Percentiles rank a stretch among this genome's conserved stretches.
Conservation (phyloP, 2,329 filamentous ascomycete genomes). For the Pseudonectria foliicola region DNA sequence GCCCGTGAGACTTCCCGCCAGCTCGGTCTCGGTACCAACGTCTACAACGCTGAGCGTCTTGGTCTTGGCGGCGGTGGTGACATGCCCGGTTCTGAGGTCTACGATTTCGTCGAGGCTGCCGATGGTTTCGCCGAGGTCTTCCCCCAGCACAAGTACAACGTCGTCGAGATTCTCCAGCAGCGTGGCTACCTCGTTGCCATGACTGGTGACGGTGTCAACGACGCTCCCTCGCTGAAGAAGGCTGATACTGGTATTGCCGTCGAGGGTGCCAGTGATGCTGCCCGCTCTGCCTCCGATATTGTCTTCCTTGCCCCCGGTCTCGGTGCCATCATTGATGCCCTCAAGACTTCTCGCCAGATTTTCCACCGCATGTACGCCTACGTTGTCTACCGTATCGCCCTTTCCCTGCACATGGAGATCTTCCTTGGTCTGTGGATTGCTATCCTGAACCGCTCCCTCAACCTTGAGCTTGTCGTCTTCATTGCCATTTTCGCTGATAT, state of each 20-base stretch:
- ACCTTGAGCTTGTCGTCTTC: slow-evolving; percentile 85
- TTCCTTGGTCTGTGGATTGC: slow-evolving; percentile 90
- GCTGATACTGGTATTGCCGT: slow-evolving; percentile 96
- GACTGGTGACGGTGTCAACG: slow-evolving; percentile 95
- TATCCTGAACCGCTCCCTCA: slow-evolving; percentile 75
- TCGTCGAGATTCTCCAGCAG: slow-evolving; percentile 88
- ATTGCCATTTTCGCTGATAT: slow-evolving; percentile 92
- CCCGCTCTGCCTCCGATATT: slow-evolving; percentile 85
- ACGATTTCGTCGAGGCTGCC: slow-evolving; percentile 91
- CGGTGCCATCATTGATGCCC: slow-evolving; percentile 84
- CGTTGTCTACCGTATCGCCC: slow-evolving; percentile 88
- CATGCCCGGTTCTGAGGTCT: slow-evolving; percentile 89
- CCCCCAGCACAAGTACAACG: slow-evolving; percentile 92
- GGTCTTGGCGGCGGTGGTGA: slow-evolving; percentile 85
- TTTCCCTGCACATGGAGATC: slow-evolving; percentile 86
- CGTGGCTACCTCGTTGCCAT: slow-evolving; percentile 91
- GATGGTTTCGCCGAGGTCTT: slow-evolving; percentile 94
- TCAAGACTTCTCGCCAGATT: slow-evolving; percentile 90
- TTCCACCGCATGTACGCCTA: slow-evolving; percentile 97
- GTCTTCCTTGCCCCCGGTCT: slow-evolving; percentile 89
- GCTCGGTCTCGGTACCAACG: slow-evolving; percentile 84
- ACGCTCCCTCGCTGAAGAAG: slow-evolving; percentile 87
- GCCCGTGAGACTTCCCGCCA: slow-evolving; percentile 86
- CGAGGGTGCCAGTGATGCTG: slow-evolving; percentile 84
- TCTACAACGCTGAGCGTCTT: slow-evolving; percentile 89